These are phyloP conservation scores for Tolypocladium guangdongense DNA, from an alignment of 2,329 filamentous ascomycete species.

Conservation along the genomic window DNA sequence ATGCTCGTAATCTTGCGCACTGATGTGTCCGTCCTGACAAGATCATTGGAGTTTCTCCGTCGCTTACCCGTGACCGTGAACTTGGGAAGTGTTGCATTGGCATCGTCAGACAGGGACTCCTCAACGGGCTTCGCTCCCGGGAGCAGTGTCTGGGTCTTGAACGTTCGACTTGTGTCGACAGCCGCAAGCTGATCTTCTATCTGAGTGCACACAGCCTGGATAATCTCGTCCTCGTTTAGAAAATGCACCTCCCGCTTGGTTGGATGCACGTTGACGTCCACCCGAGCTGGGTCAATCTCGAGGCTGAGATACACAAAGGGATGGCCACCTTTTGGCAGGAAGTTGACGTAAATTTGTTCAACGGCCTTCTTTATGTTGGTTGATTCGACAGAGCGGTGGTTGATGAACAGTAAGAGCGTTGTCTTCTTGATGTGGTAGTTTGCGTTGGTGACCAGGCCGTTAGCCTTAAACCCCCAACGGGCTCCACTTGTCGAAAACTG, in stretches of 20 bases:
- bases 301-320: conserved; percentile 89
- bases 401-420: conserved; percentile 84
- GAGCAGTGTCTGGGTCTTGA: conserved; percentile 85
- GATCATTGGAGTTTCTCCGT: conserved; percentile 51
- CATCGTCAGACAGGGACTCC: conserved; percentile 13
- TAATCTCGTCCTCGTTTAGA: conserved; percentile 92
- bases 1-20: conserved; percentile 94
- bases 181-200: conserved; percentile 69
- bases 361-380: conserved; percentile 77
- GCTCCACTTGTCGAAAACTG: conserved; percentile 61
- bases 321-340: conserved; percentile 86
- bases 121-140: conserved; percentile 43
- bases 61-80: conserved; percentile 26
- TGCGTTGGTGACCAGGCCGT: conserved; percentile 78
- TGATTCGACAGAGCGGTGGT: conserved; percentile 89
- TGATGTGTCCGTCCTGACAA: conserved; percentile 81
- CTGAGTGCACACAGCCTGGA: conserved; percentile 71
- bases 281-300: conserved; percentile 81
- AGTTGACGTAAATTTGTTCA: conserved; percentile 79
- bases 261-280: conserved; percentile 96
- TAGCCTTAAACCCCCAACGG: conserved; percentile 74
- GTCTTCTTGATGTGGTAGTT: conserved; percentile 93
- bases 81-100: conserved; percentile 18
- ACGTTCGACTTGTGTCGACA: conserved; percentile 88
- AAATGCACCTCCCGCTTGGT: conserved; percentile 97